Evolutionary conservation across 495 filamentous ascomycete species (phyloP), one percentile per base, ranked within the genome.

Genomic region (Usnea hakonensis): DNA sequence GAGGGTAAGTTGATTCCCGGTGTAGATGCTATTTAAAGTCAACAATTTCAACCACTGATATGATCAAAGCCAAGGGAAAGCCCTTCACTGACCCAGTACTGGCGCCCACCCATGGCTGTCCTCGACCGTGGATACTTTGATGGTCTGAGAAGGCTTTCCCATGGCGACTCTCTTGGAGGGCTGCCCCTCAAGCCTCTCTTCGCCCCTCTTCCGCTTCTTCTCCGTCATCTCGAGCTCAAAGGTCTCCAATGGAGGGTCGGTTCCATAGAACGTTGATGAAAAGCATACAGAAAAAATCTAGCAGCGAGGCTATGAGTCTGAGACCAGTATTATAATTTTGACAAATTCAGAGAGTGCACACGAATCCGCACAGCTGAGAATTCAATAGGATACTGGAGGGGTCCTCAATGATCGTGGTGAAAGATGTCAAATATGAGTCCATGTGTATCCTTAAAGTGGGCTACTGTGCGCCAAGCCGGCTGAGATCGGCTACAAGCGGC

Each of bases 171-270:
- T 88, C 69, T 91, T 91, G 69, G 78, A 83, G 8, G 85, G 81
- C 23, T 75, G 73, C 10, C 57, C 66, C 23, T 80, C 79, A 40
- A 74, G 70, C 17, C 73, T 76, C 26, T 85, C 82, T 4, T 79
- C 81, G 37, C 71, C 69, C 65, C 87, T 81, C 76, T 91, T 90
- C 63, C 90, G 81, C 78, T 95, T 95, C 71, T 88, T 87, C 50
- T 84, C 81, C 36, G 80, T 76, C 68, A 69, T 67, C 32, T 30
- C 54, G 16, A 14, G 17, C 23, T 41, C 13, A 16, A 30, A 11
- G 11, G 37, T 1, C 4, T 4, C 48, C 10, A 50, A 7, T 33
- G 43, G 38, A 26, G 5, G 6, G 21, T 10, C 11, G 4, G 16
- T 2, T 52, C 0, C 5, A 28, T 11, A 50, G 16, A 26, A 26